These are phyloP conservation scores for Glaciozyma martinii DNA, from an alignment of 768 basidiomycete species.

Conservation along the genomic window DNA sequence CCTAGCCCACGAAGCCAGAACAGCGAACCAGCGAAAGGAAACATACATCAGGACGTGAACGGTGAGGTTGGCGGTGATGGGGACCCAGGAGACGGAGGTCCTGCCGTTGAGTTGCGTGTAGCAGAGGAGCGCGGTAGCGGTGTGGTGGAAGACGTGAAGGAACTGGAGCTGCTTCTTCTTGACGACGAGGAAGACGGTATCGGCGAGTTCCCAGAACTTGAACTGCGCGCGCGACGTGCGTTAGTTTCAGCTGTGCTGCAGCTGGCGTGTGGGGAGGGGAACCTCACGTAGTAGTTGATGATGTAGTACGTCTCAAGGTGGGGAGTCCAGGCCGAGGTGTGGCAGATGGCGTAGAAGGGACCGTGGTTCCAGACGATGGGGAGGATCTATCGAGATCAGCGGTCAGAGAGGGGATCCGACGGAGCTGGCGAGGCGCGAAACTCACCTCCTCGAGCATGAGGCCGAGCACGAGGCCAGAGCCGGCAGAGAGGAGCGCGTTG, in stretches of 20 bases:
- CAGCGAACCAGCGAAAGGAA: constrained; percentile 33
- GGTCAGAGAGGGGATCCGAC: neutral
- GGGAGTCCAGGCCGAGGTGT: constrained; percentile 68
- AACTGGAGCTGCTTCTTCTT: constrained; percentile 95
- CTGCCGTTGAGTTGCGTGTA: constrained; percentile 87
- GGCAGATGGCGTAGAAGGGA: constrained; percentile 68
- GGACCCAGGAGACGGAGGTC: constrained; percentile 94
- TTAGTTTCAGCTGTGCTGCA: neutral
- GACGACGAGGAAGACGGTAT: constrained; percentile 91
- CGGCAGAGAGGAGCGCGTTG: constrained; percentile 76
- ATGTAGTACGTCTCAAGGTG: constrained; percentile 89
- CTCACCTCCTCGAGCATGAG: constrained; percentile 82
- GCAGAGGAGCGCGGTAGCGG: constrained; percentile 90
- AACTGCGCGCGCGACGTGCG: constrained; percentile 2
- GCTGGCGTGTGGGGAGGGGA: neutral
- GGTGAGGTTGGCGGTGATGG: constrained; percentile 76
- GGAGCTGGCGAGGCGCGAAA: neutral
- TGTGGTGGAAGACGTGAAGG: constrained; percentile 98
- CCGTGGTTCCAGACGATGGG: constrained; percentile 68
- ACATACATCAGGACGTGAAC: constrained; percentile 98
- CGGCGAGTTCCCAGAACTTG: constrained; percentile 72
- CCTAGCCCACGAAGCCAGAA: too few relatives aligned
- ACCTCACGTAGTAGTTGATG: constrained; percentile 96
- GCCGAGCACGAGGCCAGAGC: constrained; percentile 72
- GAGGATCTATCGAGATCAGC: constrained; percentile 37